Percentiles rank a stretch among this genome's conserved stretches.
Conservation (phyloP, 768 basidiomycete genomes). For the Termitomyces sp. region DNA sequence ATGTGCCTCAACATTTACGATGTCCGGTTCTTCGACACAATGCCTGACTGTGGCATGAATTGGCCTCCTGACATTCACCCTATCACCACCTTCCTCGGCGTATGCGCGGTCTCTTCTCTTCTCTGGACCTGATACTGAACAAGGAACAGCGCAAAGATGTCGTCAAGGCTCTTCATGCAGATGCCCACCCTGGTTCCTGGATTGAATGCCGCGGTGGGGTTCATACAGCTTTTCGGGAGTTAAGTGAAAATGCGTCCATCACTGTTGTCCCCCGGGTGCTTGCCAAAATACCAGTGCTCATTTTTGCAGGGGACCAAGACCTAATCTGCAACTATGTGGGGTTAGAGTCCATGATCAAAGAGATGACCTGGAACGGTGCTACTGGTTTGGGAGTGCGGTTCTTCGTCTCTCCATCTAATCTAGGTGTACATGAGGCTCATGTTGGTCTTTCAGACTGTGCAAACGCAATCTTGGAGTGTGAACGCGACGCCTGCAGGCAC, state of each 20-base stretch:
- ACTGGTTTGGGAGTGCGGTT: conserved; percentile 75
- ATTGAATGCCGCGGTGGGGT: conserved; percentile 76
- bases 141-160: conserved; percentile 69
- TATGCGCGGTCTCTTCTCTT: conserved; percentile 33
- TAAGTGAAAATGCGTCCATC: conserved; percentile 60
- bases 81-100: conserved; percentile 74
- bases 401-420: not conserved
- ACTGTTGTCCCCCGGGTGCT: conserved; percentile 74
- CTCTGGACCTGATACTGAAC: conserved; percentile 3
- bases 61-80: conserved; percentile 88
- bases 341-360: conserved; percentile 77
- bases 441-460: conserved; percentile 40
- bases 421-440: not conserved
- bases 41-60: conserved; percentile 93
- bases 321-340: conserved; percentile 96
- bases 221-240: conserved; percentile 51
- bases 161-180: conserved; percentile 76
- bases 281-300: conserved; percentile 73
- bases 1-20: conserved; percentile 96
- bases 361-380: conserved; percentile 80
- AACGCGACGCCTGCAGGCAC: conserved; percentile 75
- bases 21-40: conserved; percentile 79
- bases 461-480: conserved; percentile 72
- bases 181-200: conserved; percentile 74
- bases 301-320: conserved; percentile 96